Conservation (phyloP, 768 basidiomycete genomes). For the Ephemerocybe angulata region DNA sequence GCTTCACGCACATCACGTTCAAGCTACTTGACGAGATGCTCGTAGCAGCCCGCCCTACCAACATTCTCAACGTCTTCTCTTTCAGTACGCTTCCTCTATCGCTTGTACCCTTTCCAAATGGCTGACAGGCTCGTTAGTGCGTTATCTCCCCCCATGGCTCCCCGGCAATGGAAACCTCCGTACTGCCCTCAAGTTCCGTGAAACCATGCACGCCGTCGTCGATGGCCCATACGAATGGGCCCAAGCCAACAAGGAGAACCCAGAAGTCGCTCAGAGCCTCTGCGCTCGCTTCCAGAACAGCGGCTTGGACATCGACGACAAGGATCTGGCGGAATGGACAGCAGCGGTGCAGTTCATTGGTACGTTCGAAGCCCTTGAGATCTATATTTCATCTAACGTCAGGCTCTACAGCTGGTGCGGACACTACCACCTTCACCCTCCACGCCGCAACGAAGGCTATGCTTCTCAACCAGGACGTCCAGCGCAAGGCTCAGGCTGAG, state of each 20-base stretch:
- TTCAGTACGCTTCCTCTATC: neutral
- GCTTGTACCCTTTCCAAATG: neutral
- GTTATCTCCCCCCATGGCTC: neutral
- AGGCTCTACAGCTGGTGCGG: constrained; percentile 35
- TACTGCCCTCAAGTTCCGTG: neutral
- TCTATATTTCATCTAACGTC: neutral
- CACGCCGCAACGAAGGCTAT: constrained; percentile 17
- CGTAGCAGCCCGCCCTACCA: constrained; percentile 2
- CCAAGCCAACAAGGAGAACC: neutral
- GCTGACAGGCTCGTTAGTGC: neutral
- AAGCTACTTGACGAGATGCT: constrained; percentile 5
- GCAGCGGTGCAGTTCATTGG: constrained; percentile 2
- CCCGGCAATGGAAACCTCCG: neutral
- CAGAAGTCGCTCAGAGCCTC: neutral
- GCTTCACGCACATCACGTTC: constrained; percentile 2
- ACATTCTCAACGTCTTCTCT: neutral
- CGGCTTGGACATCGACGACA: neutral
- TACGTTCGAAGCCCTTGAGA: too few relatives aligned
- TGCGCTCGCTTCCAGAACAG: neutral
- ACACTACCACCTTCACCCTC: constrained; percentile 27
- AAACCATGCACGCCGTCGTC: neutral
- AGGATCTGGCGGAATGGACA: constrained; percentile 1
- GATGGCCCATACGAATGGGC: neutral
- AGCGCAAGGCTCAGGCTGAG: constrained; percentile 26
- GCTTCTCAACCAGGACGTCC: constrained; percentile 23